Base-by-base conservation (phyloP, 805 yeast species). In the Cyberlindnera maclurae region DNA sequence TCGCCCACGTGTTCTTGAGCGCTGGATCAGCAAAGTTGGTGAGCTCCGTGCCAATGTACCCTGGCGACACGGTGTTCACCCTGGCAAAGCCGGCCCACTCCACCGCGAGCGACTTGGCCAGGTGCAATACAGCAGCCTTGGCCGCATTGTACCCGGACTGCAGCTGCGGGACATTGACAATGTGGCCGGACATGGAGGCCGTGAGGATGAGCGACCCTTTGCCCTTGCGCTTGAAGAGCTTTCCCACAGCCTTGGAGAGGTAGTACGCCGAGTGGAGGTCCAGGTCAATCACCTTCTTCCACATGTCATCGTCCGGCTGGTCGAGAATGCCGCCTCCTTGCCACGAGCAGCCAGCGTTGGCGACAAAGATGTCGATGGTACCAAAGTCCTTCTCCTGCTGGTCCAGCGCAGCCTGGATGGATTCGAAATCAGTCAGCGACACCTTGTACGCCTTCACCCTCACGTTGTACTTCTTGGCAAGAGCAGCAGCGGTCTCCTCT, bases 331-430 rank as follows among this genome's bases (percentile, higher is more conserved):
- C 71, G 15, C 89, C 89, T 16, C 73, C 66, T 18, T 75, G 68
- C 94, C 95, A 86, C 9, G 90, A 79, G 29, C 84, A 75, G 30
- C 96, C 96, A 12, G 96, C 96, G 60, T 87, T 87, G 50, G 95
- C 90, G 31, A 87, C 93, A 53, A 84, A 81, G 17, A 85, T 68
- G 59, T 87, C 96, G 47, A 87, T 77, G 48, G 75, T 75, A 39
- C 80, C 59, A 60, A 88, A 87, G 55, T 86, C 95, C 45, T 64
- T 49, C 46, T 66, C 73, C 41, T 77, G 76, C 33, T 53, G 52
- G 4, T 50, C 37, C 29, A 72, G 50, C 1, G 60, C 57, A 2
- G 30, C 17, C 13, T 55, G 46, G 11, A 62, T 62, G 5, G 55
- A 50, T 1, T 47, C 45, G 31, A 54, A 56, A 31, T 61, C 61